Evolutionary conservation across 305 asterid species (phyloP), one percentile per base, ranked within the genome.

Genomic region (Fraxinus floribunda): DNA sequence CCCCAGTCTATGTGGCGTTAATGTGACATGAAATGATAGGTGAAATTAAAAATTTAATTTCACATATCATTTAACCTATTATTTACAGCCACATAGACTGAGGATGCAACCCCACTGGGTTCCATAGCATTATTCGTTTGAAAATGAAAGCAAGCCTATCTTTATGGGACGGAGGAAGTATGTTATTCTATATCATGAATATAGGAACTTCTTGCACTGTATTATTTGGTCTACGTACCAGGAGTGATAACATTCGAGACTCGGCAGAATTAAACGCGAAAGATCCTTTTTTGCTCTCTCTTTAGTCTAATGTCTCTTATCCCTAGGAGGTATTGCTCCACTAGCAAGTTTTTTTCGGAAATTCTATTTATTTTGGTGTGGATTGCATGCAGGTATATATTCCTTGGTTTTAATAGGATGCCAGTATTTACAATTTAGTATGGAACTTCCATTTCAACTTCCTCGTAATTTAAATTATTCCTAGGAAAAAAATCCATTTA

Each of bases 391-490:
- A 62, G 16, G 15, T 30, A 15, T 70, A 70, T 30, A 70, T 70
- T 30, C 41, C 38, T 70, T 30, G 10, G 75, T 70, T 26, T 11
- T 66, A 30, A 5, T 49, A 49, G 20, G 20, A 30, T 29, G 39
- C 36, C 9, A 68, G 32, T 62, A 62, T 62, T 55, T 16, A 55
- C 24, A 22, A 70, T 29, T 70, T 70, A 68, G 75, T 30, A 26
- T 26, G 15, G 73, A 71, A 18, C 30, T 52, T 49, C 62, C 29
- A 18, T 77, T 77, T 34, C 73, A 66, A 64, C 11, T 66, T 49
- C 38, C 75, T 74, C 5, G 79, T 7, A 49, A 34, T 77, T 71
- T 41, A 78, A 32, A 70, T 10, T 49, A 71, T 70, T 30, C 81
- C 32, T 66, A 74, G 70, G 60, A 66, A n/a, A n/a, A 11, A 70